Base-by-base conservation (phyloP, 2,329 filamentous ascomycete species). In the Colletotrichum brevisporum region DNA sequence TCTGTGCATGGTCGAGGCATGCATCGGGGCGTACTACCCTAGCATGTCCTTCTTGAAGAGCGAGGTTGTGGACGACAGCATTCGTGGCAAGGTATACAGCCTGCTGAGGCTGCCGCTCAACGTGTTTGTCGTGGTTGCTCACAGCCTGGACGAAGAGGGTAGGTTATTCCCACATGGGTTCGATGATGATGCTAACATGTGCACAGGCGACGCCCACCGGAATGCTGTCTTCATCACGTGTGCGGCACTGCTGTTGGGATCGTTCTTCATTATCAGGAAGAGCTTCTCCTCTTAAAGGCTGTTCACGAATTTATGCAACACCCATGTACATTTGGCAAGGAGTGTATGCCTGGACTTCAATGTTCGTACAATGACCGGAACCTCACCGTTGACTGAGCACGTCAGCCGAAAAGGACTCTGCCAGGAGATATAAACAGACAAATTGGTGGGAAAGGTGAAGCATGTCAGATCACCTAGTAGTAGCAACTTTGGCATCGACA, bases 1-100 rank as follows among this genome's bases (percentile, higher is more conserved):
- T 8, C 88, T 90, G 73, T 88, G 86, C 73, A 70, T 88, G 1
- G 85, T 90, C 61, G 88, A 90, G 74, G 78, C 81, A 12, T 88
- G 86, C 74, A 83, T 89, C 24, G 88, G 88, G 5, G 79, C 86
- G 43, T 90, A 90, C 73, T 89, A 83, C 73, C 88, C 88, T 0
- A 84, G 82, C 66, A 86, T 89, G 75, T 85, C 83, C 1, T 84
- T 84, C 56, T 74, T 89, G 62, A 90, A 89, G 76, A 84, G 85
- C 41, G 79, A 83, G 50, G 74, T 86, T 3, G 80, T 89, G n/a
- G 83, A 86, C 2, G 87, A 90, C 74, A 82, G 82, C 2, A 79
- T 83, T 26, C 80, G 88, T 51, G 86, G 84, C 3, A 83, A 83
- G 51, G 81, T 90, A 16, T 90, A 90, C 74, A 85, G 85, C 16